Evolutionary conservation across 2,329 filamentous ascomycete genomes (phyloP).

Genomic region (Arthrocladium fulminans): DNA sequence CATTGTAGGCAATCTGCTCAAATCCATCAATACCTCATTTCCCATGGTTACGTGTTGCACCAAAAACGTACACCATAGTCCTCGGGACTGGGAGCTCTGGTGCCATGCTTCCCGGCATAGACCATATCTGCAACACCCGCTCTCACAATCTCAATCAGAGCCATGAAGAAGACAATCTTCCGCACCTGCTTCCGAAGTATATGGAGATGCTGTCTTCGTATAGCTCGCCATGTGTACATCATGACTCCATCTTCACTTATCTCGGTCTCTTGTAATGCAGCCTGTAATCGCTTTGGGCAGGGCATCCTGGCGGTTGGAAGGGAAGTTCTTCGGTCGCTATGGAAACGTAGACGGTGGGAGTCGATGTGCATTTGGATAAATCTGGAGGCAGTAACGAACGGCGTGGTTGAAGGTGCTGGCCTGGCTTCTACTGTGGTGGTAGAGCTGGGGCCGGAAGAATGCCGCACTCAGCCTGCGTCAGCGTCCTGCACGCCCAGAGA

Average conservation of each 20-base stretch:
- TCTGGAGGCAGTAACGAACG: no score
- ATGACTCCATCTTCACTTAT: constrained; percentile 13
- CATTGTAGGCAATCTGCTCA: constrained; percentile 18
- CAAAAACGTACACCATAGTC: constrained; percentile 18
- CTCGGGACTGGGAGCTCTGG: constrained; percentile 14
- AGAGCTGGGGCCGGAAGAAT: no score
- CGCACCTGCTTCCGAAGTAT: constrained; percentile 21
- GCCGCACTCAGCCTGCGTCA: no score
- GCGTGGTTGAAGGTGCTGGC: no score
- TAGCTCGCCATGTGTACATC: constrained; percentile 17
- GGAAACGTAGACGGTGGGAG: constrained; percentile 20
- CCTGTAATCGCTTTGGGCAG: constrained; percentile 10
- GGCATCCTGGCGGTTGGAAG: constrained; percentile 16
- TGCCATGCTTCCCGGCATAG: constrained; percentile 19
- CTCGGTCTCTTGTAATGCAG: constrained; percentile 11
- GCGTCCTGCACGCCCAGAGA: no score
- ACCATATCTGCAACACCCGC: constrained; percentile 19
- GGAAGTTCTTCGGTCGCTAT: neutral
- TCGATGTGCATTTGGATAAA: constrained; percentile 20
- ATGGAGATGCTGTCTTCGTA: constrained; percentile 17
- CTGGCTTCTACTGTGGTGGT: no score
- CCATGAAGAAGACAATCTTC: constrained; percentile 19
- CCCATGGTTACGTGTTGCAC: neutral
- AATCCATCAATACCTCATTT: constrained; percentile 2
- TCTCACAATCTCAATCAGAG: constrained; percentile 19